phyloP scores from a whole-genome alignment of 2,329 filamentous ascomycete species.

The Penicillium sp. region DNA sequence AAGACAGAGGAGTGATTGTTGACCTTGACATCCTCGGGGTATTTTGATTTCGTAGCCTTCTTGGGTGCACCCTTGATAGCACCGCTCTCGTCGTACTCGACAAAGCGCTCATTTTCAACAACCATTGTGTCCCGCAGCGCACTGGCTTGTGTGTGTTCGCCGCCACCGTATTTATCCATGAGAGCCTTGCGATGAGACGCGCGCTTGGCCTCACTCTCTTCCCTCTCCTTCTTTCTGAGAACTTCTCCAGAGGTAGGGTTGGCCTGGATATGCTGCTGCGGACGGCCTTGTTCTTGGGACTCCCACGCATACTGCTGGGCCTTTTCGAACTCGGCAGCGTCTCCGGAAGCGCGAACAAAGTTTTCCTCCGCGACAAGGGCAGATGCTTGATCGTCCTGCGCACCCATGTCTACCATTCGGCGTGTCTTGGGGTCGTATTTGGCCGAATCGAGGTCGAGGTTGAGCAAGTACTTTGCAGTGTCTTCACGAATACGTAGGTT shows the following conservation, averaged over 20 bases:
- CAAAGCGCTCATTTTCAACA: constrained; percentile 79
- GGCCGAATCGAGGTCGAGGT: constrained; percentile 91
- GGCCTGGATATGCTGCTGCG: constrained; percentile 87
- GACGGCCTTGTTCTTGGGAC: constrained; percentile 77
- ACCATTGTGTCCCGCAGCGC: constrained; percentile 68
- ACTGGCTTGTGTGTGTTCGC: constrained; percentile 62
- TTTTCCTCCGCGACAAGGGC: constrained; percentile 88
- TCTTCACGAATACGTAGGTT: constrained; percentile 93
- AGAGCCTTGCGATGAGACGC: constrained; percentile 69
- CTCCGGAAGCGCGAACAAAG: constrained; percentile 83
- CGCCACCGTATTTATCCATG: constrained; percentile 78
- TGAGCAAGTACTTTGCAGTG: constrained; percentile 93
- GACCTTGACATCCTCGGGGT: constrained; percentile 79
- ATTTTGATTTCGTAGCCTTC: constrained; percentile 80
- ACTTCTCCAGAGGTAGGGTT: constrained; percentile 94
- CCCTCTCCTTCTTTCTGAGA: constrained; percentile 74
- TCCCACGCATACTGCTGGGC: constrained; percentile 95
- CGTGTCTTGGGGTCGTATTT: constrained; percentile 98
- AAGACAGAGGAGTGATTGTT: constrained; percentile 93
- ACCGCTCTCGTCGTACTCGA: constrained; percentile 92
- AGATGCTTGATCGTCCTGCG: constrained; percentile 75
- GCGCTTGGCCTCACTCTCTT: constrained; percentile 70
- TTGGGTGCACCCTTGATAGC: constrained; percentile 84
- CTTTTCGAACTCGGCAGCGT: constrained; percentile 87
- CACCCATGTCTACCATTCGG: constrained; percentile 83